These are phyloP conservation scores for Dictyostelium purpureum DNA, from an alignment of 78 protist species.

Conservation along the genomic window DNA sequence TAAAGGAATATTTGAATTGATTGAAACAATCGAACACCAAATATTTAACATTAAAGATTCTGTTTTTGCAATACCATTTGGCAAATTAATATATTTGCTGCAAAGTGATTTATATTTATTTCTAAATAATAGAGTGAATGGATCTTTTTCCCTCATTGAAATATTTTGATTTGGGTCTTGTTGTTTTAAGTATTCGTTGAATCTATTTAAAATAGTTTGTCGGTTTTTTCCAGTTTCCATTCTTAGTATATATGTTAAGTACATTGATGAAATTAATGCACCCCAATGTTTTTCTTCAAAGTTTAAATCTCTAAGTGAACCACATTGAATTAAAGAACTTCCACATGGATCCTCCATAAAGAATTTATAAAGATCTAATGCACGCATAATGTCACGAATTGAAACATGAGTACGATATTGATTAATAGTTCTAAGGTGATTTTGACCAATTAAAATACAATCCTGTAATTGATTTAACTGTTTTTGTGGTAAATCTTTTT, in stretches of 20 bases:
- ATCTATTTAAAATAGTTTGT: background rate
- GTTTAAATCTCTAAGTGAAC: background rate
- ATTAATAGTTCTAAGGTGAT: background rate
- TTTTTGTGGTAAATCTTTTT: background rate
- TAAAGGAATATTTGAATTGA: constrained; percentile 29
- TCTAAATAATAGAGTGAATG: background rate
- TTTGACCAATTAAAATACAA: constrained; percentile 21
- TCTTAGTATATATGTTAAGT: background rate
- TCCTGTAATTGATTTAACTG: background rate
- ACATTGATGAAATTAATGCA: background rate
- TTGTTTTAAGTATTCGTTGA: background rate
- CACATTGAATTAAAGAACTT: background rate
- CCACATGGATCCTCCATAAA: constrained; percentile 24
- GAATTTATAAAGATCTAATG: constrained; percentile 48
- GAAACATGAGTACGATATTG: constrained; percentile 57
- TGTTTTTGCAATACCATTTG: constrained; percentile 67
- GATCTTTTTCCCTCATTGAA: background rate
- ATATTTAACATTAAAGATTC: constrained; percentile 49
- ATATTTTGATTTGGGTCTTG: background rate
- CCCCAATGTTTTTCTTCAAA: constrained; percentile 9
- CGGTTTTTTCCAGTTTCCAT: constrained; percentile 6
- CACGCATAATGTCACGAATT: constrained; percentile 73
- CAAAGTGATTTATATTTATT: background rate
- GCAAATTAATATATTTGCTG: background rate
- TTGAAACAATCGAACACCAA: constrained; percentile 33